Base-by-base conservation (phyloP, 176 grass and related monocot species). In the Avena insularis region DNA sequence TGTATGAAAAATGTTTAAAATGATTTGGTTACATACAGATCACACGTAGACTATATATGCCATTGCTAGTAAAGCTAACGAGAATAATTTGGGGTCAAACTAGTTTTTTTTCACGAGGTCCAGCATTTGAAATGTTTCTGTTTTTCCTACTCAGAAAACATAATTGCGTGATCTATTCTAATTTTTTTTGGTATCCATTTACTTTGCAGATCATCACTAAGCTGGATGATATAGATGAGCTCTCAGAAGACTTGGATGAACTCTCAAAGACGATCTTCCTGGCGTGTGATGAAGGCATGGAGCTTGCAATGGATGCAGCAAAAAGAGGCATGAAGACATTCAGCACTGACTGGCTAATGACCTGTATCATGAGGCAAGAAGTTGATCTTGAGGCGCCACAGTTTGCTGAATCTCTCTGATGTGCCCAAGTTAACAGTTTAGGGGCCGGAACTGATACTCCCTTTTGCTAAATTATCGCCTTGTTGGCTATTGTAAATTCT, bases 341-440 rank as follows among this genome's bases (percentile, higher is more conserved):
- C 70, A 98, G 63, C 77, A 90, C 91, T 70, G 95, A 98, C 16
- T 98, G 95, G 95, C 72, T 98, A 64, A 93, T 98, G 89, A 93
- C 83, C 65, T 95, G 91, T 81, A 85, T 98, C 82, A 98, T 98
- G 95, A 95, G 84, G 56, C 95, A 98, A 75, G 83, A 95, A 69
- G 77, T 95, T 80, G 95, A 98, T 58, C 91, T 98, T 2, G 91
- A 95, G 45, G 91, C 93, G 0, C 91, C 91, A 56, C 89, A 95
- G 82, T 95, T 98, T 73, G 84, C 91, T 9, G 87, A 92, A 66
- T 95, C 91, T 75, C 93, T 98, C 9, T 98, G 53, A 88, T 36
- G 67, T 38, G 57, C 25, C 57, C 35, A 19, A 79, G 56, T 56
- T 58, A n/a, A 6, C 55, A 87, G 74, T 79, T 1, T 48, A 61